A percentile compares a stretch with the other conserved stretches of the same genome.
phyloP scores from a whole-genome alignment of 176 grass and related monocot species.

The Avena atlantica region DNA sequence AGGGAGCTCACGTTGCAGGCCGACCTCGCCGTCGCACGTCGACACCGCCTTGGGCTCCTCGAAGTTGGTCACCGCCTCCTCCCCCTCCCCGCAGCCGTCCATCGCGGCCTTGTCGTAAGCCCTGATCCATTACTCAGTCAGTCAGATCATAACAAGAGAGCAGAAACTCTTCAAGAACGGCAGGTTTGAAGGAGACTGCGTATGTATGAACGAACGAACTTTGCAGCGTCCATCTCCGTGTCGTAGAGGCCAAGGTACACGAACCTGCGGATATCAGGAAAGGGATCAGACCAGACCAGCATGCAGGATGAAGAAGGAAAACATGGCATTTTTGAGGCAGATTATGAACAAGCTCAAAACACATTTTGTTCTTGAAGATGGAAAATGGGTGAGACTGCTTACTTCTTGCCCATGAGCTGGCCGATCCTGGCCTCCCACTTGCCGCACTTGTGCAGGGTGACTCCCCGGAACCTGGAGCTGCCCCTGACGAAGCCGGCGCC shows the following conservation, averaged over 20 bases:
- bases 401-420: conserved; percentile 83
- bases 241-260: conserved; percentile 81
- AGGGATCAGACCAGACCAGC: neutral
- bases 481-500: conserved; percentile 64
- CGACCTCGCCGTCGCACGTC: conserved; percentile 28
- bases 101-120: conserved; percentile 73
- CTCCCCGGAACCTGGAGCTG: conserved; percentile 67
- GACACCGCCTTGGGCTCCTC: neutral
- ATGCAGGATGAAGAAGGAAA: neutral
- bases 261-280: conserved; percentile 45
- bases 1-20: conserved; percentile 43
- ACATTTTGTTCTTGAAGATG: neutral
- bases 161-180: neutral
- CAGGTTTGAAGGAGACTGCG: neutral
- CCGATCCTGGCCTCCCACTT: conserved; percentile 80
- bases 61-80: conserved; percentile 67
- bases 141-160: no score
- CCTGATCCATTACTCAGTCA: conserved; percentile 19
- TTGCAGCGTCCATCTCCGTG: conserved; percentile 75
- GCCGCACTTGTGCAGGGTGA: conserved; percentile 81
- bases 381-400: neutral
- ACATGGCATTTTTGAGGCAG: no score
- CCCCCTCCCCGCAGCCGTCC: conserved; percentile 55
- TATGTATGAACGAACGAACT: conserved; percentile 22
- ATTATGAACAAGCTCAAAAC: neutral